Conservation (phyloP, 768 basidiomycete species). For the Psilocybe tampanensis region DNA sequence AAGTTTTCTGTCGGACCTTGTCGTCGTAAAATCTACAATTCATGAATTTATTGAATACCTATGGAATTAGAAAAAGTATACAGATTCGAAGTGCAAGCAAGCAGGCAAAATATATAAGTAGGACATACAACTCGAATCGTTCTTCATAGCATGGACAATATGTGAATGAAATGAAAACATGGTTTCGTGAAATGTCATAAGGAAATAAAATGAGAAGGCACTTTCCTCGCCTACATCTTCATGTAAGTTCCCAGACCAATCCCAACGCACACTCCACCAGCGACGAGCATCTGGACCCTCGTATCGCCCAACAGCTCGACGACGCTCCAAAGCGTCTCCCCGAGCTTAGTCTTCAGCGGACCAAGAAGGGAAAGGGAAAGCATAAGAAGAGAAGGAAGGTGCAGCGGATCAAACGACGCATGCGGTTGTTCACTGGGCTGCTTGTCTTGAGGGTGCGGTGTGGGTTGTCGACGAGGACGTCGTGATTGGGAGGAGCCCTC, state of each 20-base stretch:
- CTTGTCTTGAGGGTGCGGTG: conserved; percentile 1
- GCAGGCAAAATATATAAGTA: too few species aligned
- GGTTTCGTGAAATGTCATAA: too few species aligned
- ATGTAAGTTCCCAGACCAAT: conserved; percentile 33
- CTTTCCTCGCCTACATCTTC: not conserved
- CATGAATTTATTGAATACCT: too few species aligned
- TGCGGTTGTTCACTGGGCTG: conserved; percentile 7
- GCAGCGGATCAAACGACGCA: conserved; percentile 59
- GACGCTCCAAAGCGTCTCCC: conserved; percentile 22
- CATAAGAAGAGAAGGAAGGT: conserved; percentile 62
- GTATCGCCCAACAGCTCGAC: conserved; percentile 24
- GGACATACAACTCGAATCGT: too few species aligned
- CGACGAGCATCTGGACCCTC: conserved; percentile 33
- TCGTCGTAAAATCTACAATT: too few species aligned
- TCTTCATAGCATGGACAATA: too few species aligned
- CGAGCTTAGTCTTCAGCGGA: conserved; percentile 37
- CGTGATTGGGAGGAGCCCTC: not conserved
- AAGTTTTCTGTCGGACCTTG: too few species aligned
- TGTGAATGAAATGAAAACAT: too few species aligned
- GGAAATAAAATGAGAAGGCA: too few species aligned
- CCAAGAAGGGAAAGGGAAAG: conserved; percentile 64
- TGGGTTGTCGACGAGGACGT: not conserved
- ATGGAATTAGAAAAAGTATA: too few species aligned
- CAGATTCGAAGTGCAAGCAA: too few species aligned
- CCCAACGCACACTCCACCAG: conserved; percentile 43